A percentile compares a stretch with the other conserved stretches of the same genome.
Conservation (phyloP, 1,284 basidiomycete genomes). For the Ustilago xerochloae region DNA sequence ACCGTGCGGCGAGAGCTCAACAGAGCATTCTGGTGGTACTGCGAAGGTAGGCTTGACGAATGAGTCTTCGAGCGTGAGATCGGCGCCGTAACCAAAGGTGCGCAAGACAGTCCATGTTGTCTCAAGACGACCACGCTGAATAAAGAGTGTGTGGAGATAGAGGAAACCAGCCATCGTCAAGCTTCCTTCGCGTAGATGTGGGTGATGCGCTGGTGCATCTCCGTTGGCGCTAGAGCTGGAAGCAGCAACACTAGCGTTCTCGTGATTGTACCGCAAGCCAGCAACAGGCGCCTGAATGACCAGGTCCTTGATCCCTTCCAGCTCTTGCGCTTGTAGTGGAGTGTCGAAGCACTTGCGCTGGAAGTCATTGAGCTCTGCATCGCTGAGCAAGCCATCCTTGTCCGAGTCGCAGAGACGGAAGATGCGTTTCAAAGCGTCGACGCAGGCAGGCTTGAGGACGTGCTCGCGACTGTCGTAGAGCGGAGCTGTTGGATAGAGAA, state of each 20-base stretch:
- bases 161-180: slow-evolving; percentile 93
- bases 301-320: slow-evolving; percentile 74
- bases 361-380: slow-evolving; percentile 93
- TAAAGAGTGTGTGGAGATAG: slow-evolving; percentile 95
- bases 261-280: slow-evolving; percentile 46
- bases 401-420: slow-evolving; percentile 95
- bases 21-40: slow-evolving; percentile 90
- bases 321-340: slow-evolving; percentile 88
- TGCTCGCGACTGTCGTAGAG: slow-evolving; percentile 96
- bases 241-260: slow-evolving; percentile 43
- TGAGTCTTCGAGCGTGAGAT: slow-evolving; percentile 76
- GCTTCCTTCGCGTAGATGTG: slow-evolving; percentile 70
- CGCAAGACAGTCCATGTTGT: slow-evolving; percentile 97
- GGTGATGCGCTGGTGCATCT: slow-evolving; percentile 41
- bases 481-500: slow-evolving; percentile 94
- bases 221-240: slow-evolving; percentile 45
- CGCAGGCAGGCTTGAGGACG: slow-evolving; percentile 83
- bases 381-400: slow-evolving; percentile 91
- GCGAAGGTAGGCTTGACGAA: slow-evolving; percentile 77
- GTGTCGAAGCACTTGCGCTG: slow-evolving; percentile 96
- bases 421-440: slow-evolving; percentile 88
- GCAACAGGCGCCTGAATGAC: slow-evolving; percentile 53
- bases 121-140: slow-evolving; percentile 93
- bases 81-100: slow-evolving; percentile 95
- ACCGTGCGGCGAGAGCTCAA: slow-evolving; percentile 89